These are phyloP conservation scores for Acaromyces ingoldii DNA, from an alignment of 1,284 basidiomycete species.

Conservation along the genomic window DNA sequence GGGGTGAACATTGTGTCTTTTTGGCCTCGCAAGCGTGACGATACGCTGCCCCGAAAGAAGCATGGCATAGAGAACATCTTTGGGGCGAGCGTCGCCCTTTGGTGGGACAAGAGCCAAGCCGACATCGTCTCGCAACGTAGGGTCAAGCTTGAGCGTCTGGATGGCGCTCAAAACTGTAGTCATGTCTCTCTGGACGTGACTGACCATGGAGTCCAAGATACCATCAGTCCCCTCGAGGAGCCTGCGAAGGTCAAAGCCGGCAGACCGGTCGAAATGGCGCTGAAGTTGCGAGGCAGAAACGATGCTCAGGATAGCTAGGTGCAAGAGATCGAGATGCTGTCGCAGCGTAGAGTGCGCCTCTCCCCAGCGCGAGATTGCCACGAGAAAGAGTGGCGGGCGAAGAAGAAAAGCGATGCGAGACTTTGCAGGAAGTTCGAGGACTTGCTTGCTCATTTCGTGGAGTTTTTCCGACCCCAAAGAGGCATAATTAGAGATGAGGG, in stretches of 20 bases:
- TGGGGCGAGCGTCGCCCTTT: conserved; percentile 57
- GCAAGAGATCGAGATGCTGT: conserved; percentile 86
- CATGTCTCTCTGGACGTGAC: conserved; percentile 25
- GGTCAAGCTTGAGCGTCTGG: conserved; percentile 71
- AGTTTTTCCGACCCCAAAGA: conserved; percentile 42
- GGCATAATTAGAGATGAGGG: conserved; percentile 68
- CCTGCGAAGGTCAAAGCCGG: conserved; percentile 84
- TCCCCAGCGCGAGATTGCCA: conserved; percentile 81
- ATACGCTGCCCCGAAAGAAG: conserved; percentile 70
- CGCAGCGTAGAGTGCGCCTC: conserved; percentile 87
- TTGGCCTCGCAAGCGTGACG: conserved; percentile 80
- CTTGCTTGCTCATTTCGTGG: conserved; percentile 16
- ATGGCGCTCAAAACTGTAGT: conserved; percentile 49
- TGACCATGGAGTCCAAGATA: conserved; percentile 30
- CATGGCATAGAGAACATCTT: conserved; percentile 78
- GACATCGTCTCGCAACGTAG: conserved; percentile 57
- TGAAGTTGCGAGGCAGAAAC: conserved; percentile 78
- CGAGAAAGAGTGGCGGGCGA: conserved; percentile 81
- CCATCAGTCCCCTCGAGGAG: conserved; percentile 66
- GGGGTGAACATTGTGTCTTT: conserved; percentile 90
- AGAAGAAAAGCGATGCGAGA: conserved; percentile 75
- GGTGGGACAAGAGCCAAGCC: conserved; percentile 26
- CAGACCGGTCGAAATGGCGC: conserved; percentile 76
- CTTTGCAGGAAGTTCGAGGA: conserved; percentile 12
- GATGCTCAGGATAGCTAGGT: conserved; percentile 84